Evolutionary conservation across 208 protist genomes (phyloP).

Genomic region (Willaertia magna): DNA sequence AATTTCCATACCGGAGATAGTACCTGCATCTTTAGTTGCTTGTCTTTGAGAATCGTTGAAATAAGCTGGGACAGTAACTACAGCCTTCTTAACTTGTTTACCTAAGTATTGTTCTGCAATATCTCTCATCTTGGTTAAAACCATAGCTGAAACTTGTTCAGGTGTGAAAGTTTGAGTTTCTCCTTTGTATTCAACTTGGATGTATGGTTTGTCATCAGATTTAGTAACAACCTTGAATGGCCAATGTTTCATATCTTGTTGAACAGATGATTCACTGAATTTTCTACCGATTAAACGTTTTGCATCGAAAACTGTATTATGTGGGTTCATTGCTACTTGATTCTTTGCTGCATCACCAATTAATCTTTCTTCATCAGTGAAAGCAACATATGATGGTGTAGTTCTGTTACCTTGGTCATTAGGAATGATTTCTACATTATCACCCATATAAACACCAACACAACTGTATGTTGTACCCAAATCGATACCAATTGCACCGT

Average conservation of each 20-base stretch:
- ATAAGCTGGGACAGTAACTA: slow-evolving; percentile 97
- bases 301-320: slow-evolving; percentile 68
- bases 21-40: slow-evolving; percentile 96
- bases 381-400: slow-evolving; percentile 87
- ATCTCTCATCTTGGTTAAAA: slow-evolving; percentile 80
- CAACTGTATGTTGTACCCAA: slow-evolving; percentile 90
- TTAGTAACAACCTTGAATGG: slow-evolving; percentile 64
- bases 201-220: slow-evolving; percentile 46
- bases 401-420: slow-evolving; percentile 89
- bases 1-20: slow-evolving; percentile 89
- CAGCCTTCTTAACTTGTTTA: slow-evolving; percentile 67
- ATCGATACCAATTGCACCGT: slow-evolving; percentile 75
- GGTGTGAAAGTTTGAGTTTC: slow-evolving; percentile 57
- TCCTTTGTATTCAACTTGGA: slow-evolving; percentile 48
- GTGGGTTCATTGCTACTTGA: slow-evolving; percentile 58
- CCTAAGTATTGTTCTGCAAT: slow-evolving; percentile 81
- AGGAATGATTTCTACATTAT: slow-evolving; percentile 80
- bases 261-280: slow-evolving; percentile 71
- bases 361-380: slow-evolving; percentile 68
- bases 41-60: slow-evolving; percentile 98
- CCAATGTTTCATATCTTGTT: slow-evolving; percentile 85
- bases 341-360: slow-evolving; percentile 80
- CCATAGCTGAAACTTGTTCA: slow-evolving; percentile 63
- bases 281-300: slow-evolving; percentile 73
- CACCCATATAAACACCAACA: slow-evolving; percentile 89